Evolutionary conservation across 208 protist genomes (phyloP).

Genomic region (Phytomonas serpens): DNA sequence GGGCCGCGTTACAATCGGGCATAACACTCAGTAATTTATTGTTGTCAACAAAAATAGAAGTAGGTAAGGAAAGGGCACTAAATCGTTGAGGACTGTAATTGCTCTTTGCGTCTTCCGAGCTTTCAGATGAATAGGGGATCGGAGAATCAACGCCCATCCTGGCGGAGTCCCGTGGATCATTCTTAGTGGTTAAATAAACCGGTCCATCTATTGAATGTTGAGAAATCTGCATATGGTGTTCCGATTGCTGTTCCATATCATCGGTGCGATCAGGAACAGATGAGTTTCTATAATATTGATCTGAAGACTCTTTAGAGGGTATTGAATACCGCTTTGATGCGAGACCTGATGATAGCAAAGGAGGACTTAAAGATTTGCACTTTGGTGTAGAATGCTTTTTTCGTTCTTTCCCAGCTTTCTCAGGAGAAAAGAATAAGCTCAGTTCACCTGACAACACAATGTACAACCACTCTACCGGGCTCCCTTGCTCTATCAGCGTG

Average conservation of each 20-base stretch:
- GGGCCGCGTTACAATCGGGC: neutral
- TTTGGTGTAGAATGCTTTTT: neutral
- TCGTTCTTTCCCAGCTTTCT: neutral
- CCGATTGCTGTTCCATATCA: neutral
- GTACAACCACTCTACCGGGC: constrained; percentile 69
- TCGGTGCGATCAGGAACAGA: neutral
- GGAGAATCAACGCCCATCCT: neutral
- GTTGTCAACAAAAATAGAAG: neutral
- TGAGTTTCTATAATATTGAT: neutral
- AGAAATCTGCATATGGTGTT: neutral
- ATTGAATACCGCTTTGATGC: neutral
- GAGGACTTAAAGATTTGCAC: neutral
- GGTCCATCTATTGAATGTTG: neutral
- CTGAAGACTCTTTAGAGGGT: neutral
- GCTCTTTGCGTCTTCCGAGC: neutral
- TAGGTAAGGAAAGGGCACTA: neutral
- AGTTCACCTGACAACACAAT: constrained; percentile 65
- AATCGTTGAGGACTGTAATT: neutral
- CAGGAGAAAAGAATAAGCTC: constrained; percentile 4
- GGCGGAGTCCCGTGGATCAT: neutral
- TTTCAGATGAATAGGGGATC: neutral
- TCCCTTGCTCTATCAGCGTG: constrained; percentile 30
- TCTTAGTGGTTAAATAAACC: neutral
- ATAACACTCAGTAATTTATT: neutral
- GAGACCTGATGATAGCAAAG: neutral